Conservation (phyloP, 768 basidiomycete species). For the Calocera viscosa region DNA sequence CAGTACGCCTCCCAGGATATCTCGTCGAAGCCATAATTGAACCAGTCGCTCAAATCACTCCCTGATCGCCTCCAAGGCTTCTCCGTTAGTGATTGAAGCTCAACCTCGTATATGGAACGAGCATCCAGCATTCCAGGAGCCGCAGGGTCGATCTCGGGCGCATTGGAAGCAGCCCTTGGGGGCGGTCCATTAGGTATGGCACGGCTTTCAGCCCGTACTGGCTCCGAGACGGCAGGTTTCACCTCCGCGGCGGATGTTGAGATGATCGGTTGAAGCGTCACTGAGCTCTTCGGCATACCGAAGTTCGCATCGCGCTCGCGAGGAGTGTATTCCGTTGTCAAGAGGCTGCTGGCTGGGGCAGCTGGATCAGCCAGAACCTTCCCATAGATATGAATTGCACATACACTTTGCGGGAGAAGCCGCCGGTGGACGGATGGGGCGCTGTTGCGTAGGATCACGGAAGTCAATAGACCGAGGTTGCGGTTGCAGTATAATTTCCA, state of each 20-base stretch:
- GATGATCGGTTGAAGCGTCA: background rate
- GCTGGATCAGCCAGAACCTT: background rate
- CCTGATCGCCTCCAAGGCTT: slow-evolving; percentile 90
- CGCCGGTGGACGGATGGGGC: slow-evolving; percentile 26
- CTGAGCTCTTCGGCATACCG: slow-evolving; percentile 6
- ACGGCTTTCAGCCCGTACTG: slow-evolving; percentile 35
- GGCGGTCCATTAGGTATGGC: slow-evolving; percentile 59
- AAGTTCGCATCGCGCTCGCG: slow-evolving; percentile 17
- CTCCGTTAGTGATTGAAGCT: slow-evolving; percentile 56
- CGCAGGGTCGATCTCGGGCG: slow-evolving; percentile 62
- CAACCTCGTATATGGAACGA: slow-evolving; percentile 72
- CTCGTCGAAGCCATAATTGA: slow-evolving; percentile 99
- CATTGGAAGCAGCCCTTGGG: slow-evolving; percentile 31
- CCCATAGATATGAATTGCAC: background rate
- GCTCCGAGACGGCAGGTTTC: slow-evolving; percentile 46
- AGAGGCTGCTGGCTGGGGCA: slow-evolving; percentile 5
- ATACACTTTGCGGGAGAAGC: slow-evolving; percentile 14
- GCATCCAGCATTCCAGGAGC: slow-evolving; percentile 56
- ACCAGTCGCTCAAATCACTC: slow-evolving; percentile 91
- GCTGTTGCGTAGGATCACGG: slow-evolving; percentile 34
- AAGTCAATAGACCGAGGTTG: slow-evolving; percentile 60
- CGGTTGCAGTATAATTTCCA: slow-evolving; percentile 86
- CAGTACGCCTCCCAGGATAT: slow-evolving; percentile 89
- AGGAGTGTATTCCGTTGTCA: slow-evolving; percentile 21
- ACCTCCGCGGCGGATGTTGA: slow-evolving; percentile 5